These are phyloP conservation scores for Lasiodiplodia gonubiensis DNA, from an alignment of 2,329 filamentous ascomycete species.

Conservation along the genomic window DNA sequence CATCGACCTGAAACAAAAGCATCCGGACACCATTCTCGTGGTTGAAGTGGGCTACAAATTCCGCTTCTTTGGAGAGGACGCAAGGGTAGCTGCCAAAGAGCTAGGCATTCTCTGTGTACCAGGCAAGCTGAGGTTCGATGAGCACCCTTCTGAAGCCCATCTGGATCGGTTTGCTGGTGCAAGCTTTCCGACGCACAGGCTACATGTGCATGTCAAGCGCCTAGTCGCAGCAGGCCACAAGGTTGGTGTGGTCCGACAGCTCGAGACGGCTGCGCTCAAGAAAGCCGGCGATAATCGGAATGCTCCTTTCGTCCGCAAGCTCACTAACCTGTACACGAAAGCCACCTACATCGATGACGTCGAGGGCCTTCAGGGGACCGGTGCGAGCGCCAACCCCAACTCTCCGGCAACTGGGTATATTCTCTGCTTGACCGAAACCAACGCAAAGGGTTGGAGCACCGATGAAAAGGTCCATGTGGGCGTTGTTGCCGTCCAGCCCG, in stretches of 20 bases:
- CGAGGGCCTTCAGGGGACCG: constrained; percentile 71
- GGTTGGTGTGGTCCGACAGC: constrained; percentile 90
- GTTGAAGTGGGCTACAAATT: constrained; percentile 99
- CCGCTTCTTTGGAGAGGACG: constrained; percentile 95
- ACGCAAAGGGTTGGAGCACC: constrained; percentile 78
- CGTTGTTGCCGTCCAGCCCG: constrained; percentile 90
- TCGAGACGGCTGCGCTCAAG: constrained; percentile 94
- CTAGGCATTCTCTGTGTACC: constrained; percentile 96
- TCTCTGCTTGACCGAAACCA: constrained; percentile 86
- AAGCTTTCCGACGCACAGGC: constrained; percentile 88
- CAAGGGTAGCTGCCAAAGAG: constrained; percentile 84
- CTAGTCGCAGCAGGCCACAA: constrained; percentile 93
- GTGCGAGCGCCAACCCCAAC: constrained; percentile 60
- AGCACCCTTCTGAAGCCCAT: constrained; percentile 91
- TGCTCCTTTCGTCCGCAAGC: constrained; percentile 85
- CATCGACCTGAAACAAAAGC: constrained; percentile 88
- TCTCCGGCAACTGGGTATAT: constrained; percentile 79
- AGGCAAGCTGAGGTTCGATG: constrained; percentile 91
- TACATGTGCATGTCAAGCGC: constrained; percentile 92
- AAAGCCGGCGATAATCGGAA: constrained; percentile 95
- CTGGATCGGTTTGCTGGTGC: constrained; percentile 91
- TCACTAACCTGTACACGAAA: constrained; percentile 97
- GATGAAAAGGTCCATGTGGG: constrained; percentile 95
- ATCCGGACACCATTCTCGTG: constrained; percentile 87
- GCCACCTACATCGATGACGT: constrained; percentile 96